phyloP scores from a whole-genome alignment of 75 land plant genomes.

The Sequoia sempervirens region DNA sequence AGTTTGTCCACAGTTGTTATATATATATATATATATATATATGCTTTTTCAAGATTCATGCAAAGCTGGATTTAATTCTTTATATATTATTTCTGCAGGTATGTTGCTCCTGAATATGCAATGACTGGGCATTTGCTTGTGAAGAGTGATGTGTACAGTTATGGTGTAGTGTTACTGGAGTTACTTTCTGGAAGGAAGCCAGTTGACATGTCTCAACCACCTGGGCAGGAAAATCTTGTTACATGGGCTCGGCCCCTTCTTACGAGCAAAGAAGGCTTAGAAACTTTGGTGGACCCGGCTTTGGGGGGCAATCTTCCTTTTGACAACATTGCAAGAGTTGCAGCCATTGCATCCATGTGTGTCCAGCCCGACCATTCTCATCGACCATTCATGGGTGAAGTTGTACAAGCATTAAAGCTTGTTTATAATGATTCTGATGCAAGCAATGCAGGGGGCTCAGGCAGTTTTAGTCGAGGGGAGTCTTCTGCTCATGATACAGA shows the following conservation, averaged over 20 bases:
- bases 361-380: constrained; percentile 89
- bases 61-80: constrained; percentile 6
- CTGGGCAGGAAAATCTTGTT: constrained; percentile 89
- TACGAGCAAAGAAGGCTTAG: constrained; percentile 59
- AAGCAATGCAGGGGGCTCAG: constrained; percentile 22
- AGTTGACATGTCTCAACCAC: constrained; percentile 79
- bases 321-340: constrained; percentile 63
- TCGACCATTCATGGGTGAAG: constrained; percentile 97
- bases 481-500: constrained; percentile 20
- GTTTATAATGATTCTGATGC: constrained; percentile 64
- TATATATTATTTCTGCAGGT: constrained; percentile 35
- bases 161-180: constrained; percentile 96
- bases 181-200: constrained; percentile 86
- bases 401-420: constrained; percentile 85
- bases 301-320: constrained; percentile 29
- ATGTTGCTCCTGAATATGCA: constrained; percentile 95
- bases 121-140: constrained; percentile 96
- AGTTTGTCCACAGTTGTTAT: not conserved
- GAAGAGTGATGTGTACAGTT: constrained; percentile 95
- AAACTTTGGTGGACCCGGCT: constrained; percentile 64
- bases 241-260: constrained; percentile 93
- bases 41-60: not conserved
- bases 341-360: constrained; percentile 95
- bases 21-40: not conserved
- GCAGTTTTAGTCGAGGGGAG: constrained; percentile 32